Evolutionary conservation across 2,329 filamentous ascomycete genomes (phyloP).

Genomic region (Colletotrichum nymphaeae): DNA sequence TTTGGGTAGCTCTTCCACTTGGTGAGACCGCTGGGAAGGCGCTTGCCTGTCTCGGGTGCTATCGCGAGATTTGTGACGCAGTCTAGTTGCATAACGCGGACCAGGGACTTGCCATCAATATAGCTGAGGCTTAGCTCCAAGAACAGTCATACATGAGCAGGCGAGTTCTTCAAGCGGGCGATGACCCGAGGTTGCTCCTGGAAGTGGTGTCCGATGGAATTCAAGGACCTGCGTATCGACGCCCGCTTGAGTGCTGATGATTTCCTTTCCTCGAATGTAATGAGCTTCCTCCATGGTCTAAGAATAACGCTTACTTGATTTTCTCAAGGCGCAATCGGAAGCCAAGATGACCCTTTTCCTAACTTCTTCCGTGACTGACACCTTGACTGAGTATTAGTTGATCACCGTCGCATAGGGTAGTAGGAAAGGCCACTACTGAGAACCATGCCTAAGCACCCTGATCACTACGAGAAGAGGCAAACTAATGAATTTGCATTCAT

Average conservation of each 20-base stretch:
- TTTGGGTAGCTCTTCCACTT: neutral
- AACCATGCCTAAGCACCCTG: too few species aligned
- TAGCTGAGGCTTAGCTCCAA: neutral
- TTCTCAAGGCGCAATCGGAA: too few species aligned
- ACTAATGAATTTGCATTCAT: neutral
- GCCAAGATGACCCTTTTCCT: too few species aligned
- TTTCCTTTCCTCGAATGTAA: too few species aligned
- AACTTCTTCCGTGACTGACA: too few species aligned
- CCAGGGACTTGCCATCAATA: neutral
- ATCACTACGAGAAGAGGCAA: neutral
- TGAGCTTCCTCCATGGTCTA: too few species aligned
- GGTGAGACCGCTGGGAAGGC: neutral
- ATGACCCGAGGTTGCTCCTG: neutral
- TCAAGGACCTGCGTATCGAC: too few species aligned
- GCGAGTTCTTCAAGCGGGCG: neutral
- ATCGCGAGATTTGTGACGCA: neutral
- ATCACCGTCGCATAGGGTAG: too few species aligned
- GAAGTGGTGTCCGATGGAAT: neutral
- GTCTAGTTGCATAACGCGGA: neutral
- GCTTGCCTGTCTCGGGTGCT: neutral
- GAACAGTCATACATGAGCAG: neutral
- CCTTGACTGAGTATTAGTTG: too few species aligned
- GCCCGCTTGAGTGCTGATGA: too few species aligned
- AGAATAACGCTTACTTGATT: too few species aligned
- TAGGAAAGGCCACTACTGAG: too few species aligned